Conservation (phyloP, 2,329 filamentous ascomycete genomes). For the Paecilomyces sp. region DNA sequence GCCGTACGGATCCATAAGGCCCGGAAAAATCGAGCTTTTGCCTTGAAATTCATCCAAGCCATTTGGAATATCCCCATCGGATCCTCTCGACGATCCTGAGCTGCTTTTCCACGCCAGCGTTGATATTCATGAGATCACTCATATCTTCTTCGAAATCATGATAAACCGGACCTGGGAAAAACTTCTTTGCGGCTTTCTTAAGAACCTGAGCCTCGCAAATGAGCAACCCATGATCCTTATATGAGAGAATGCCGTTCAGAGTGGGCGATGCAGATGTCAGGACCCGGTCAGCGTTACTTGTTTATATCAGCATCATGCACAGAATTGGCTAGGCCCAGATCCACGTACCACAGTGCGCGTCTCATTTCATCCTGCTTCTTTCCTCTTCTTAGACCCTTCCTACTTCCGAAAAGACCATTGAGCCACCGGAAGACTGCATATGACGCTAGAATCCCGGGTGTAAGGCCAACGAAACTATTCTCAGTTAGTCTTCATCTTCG, state of each 20-base stretch:
- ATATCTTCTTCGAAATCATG: conserved; percentile 86
- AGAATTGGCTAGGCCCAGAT: not conserved
- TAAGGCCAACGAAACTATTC: conserved; percentile 77
- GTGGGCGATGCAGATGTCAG: conserved; percentile 62
- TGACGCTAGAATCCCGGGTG: conserved; percentile 83
- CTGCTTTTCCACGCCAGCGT: conserved; percentile 70
- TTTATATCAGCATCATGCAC: not conserved
- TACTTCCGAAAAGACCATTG: conserved; percentile 59
- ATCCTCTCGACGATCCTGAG: conserved; percentile 73
- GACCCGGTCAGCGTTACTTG: conserved; percentile 73
- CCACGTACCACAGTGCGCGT: conserved; percentile 60
- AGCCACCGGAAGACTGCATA: conserved; percentile 69
- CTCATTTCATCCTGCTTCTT: conserved; percentile 63
- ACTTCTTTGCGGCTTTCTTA: conserved; percentile 56
- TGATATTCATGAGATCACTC: conserved; percentile 73
- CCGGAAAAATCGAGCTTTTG: not conserved
- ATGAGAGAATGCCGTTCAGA: conserved; percentile 68
- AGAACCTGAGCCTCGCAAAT: conserved; percentile 85
- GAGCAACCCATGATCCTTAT: conserved; percentile 86
- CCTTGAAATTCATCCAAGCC: conserved; percentile 39
- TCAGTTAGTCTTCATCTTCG: conserved; percentile 7
- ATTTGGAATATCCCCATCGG: conserved; percentile 82
- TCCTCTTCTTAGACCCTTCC: conserved; percentile 59
- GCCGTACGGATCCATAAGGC: not conserved
- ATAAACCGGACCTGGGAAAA: conserved; percentile 68